Percentiles rank a stretch among this genome's conserved stretches.
These are phyloP conservation scores for Tetragonia tetragonoides DNA, from an alignment of 148 eudicot genomes.

Conservation along the genomic window DNA sequence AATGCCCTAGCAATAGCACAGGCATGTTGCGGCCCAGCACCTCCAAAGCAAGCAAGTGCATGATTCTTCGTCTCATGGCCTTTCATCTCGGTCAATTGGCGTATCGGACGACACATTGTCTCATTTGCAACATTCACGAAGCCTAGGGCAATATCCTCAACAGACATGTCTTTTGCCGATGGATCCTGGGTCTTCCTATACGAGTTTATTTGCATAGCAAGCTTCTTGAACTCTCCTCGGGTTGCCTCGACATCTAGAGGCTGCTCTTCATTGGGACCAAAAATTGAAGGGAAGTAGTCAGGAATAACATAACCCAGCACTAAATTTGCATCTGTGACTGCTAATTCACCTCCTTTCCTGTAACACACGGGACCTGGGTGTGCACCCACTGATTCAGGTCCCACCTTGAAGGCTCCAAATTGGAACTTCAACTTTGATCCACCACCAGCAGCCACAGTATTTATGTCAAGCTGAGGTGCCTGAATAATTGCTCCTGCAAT, in stretches of 20 bases:
- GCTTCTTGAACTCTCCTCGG: slow-evolving; percentile 69
- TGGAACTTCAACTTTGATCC: slow-evolving; percentile 93
- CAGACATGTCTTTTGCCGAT: slow-evolving; percentile 69
- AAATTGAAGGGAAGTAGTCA: slow-evolving; percentile 88
- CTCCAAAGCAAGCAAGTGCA: slow-evolving; percentile 99
- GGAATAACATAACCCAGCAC: slow-evolving; percentile 84
- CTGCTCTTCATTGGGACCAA: slow-evolving; percentile 90
- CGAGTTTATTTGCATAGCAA: slow-evolving; percentile 72
- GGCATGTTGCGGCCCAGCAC: slow-evolving; percentile 99
- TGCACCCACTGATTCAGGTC: slow-evolving; percentile 98
- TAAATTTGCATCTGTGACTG: slow-evolving; percentile 95
- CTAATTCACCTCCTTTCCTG: slow-evolving; percentile 91
- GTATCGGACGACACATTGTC: slow-evolving; percentile 98
- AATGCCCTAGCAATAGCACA: slow-evolving; percentile 97
- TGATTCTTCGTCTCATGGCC: slow-evolving; percentile 95
- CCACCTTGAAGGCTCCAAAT: slow-evolving; percentile 92
- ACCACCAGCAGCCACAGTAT: slow-evolving; percentile 98
- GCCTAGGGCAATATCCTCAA: slow-evolving; percentile 94
- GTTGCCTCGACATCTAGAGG: slow-evolving; percentile 81
- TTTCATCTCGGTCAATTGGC: slow-evolving; percentile 98
- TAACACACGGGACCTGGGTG: slow-evolving; percentile 99
- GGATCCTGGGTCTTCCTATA: slow-evolving; percentile 76
- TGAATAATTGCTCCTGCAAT: slow-evolving; percentile 94
- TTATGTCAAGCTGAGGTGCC: slow-evolving; percentile 99
- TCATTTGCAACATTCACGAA: slow-evolving; percentile 96